Evolutionary conservation across 352 stramenopile genomes (phyloP).

Genomic region (Pythium sukuiense): DNA sequence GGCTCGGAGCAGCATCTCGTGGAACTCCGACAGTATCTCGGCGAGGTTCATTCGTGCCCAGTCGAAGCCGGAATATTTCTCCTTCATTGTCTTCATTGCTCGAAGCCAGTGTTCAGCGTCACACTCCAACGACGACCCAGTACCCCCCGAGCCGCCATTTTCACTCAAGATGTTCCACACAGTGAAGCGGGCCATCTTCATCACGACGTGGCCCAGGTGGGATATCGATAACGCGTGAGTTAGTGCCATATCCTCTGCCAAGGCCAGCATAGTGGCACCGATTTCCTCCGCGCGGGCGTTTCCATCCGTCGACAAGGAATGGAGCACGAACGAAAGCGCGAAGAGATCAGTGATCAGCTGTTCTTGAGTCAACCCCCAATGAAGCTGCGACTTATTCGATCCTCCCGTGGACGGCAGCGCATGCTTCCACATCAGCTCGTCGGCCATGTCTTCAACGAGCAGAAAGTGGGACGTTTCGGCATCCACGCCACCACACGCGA

Average conservation of each 20-base stretch:
- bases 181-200: conserved; percentile 67
- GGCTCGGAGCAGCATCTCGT: conserved; percentile 51
- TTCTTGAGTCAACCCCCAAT: conserved; percentile 33
- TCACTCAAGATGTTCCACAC: conserved; percentile 51
- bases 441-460: conserved; percentile 20
- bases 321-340: conserved; percentile 63
- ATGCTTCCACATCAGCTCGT: conserved; percentile 6
- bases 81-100: conserved; percentile 64
- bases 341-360: conserved; percentile 75
- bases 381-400: background rate
- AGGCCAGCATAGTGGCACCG: conserved; percentile 40
- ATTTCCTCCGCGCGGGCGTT: conserved; percentile 24
- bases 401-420: background rate
- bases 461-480: conserved; percentile 4
- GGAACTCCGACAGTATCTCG: conserved; percentile 59
- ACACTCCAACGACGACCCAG: background rate
- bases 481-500: conserved; percentile 4
- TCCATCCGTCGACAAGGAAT: conserved; percentile 7
- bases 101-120: conserved; percentile 31
- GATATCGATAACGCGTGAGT: conserved; percentile 44
- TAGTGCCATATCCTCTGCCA: conserved; percentile 50
- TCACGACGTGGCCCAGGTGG: conserved; percentile 59
- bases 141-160: background rate
- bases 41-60: conserved; percentile 64
- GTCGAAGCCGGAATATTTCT: conserved; percentile 64